Percentiles rank a stretch among this genome's conserved stretches.
These are phyloP conservation scores for Tubosaeta sp. DNA, from an alignment of 768 basidiomycete species.

Conservation along the genomic window DNA sequence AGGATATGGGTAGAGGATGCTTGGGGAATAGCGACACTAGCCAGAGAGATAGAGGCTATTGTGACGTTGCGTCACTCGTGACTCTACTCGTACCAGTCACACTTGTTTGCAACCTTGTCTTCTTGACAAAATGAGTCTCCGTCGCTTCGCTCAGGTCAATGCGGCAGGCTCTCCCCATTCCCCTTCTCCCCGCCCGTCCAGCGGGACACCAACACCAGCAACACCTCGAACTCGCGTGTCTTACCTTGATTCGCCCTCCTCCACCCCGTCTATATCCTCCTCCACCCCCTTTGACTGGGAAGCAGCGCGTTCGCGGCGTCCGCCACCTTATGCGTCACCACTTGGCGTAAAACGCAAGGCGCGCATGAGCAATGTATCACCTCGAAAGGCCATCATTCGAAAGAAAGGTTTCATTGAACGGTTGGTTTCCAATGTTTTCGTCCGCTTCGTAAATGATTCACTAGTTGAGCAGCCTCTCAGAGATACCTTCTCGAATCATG, in stretches of 20 bases:
- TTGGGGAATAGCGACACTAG: slow-evolving; percentile 18
- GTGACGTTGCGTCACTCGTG: slow-evolving; percentile 29
- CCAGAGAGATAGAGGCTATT: slow-evolving; percentile 13
- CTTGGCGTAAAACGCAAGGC: slow-evolving; percentile 41
- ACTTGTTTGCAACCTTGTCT: slow-evolving; percentile 3
- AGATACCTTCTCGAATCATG: slow-evolving; percentile 65
- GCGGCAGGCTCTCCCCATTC: slow-evolving; percentile 41
- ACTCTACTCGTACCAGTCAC: slow-evolving; percentile 22
- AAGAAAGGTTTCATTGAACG: slow-evolving; percentile 62
- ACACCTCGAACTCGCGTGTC: slow-evolving; percentile 48
- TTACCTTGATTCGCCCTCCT: slow-evolving; percentile 54
- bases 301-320: slow-evolving; percentile 64
- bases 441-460: slow-evolving; percentile 11
- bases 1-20: slow-evolving; percentile 43
- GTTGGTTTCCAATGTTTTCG: slow-evolving; percentile 31
- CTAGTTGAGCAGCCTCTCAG: slow-evolving; percentile 44
- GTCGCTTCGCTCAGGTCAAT: slow-evolving; percentile 53
- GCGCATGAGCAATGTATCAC: slow-evolving; percentile 38
- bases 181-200: slow-evolving; percentile 30
- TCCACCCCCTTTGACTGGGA: slow-evolving; percentile 85
- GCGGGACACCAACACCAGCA: slow-evolving; percentile 39
- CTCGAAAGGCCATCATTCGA: slow-evolving; percentile 51
- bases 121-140: slow-evolving; percentile 43
- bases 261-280: slow-evolving; percentile 71
- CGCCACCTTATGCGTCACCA: slow-evolving; percentile 72